Evolutionary conservation across 331 rosid species (phyloP).

Genomic region (Dryas integrifolia): DNA sequence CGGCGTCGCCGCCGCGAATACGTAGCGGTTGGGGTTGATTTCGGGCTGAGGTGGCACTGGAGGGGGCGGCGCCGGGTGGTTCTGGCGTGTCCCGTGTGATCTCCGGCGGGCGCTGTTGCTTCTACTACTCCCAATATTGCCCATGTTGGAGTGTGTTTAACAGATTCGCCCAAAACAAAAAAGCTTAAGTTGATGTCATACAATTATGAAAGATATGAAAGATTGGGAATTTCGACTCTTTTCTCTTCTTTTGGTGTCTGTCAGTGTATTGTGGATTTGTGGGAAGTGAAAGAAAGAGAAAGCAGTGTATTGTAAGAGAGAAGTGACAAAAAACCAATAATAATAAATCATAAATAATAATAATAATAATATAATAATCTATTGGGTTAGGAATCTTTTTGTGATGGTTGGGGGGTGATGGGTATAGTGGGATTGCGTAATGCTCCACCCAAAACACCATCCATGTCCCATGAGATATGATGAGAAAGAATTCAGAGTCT

Average conservation of each 20-base stretch:
- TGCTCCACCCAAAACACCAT: slow-evolving; percentile 57
- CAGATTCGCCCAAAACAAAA: not conserved
- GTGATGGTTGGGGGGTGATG: not conserved
- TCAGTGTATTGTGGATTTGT: not conserved
- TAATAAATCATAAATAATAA: not conserved
- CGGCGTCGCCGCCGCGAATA: slow-evolving; percentile 58
- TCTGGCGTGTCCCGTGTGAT: slow-evolving; percentile 35
- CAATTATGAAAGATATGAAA: not conserved
- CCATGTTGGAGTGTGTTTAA: slow-evolving; percentile 40
- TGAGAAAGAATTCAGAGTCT: no score
- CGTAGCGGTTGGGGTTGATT: slow-evolving; percentile 48
- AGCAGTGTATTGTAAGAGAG: not conserved
- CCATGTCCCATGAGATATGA: no score
- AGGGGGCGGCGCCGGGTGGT: slow-evolving; percentile 57
- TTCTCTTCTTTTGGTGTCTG: not conserved
- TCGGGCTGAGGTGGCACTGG: slow-evolving; percentile 70
- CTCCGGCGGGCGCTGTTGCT: slow-evolving; percentile 49
- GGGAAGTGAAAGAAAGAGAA: slow-evolving; percentile 1
- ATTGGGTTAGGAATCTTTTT: not conserved
- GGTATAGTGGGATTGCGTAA: slow-evolving; percentile 65
- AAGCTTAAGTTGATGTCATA: not conserved
- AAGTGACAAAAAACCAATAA: not conserved
- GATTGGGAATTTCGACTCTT: not conserved
- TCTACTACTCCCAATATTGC: slow-evolving; percentile 56
- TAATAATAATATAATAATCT: no score